Evolutionary conservation across 345 rosid species (phyloP), one percentile per base, ranked within the genome.

Genomic region (Ricinus communis): DNA sequence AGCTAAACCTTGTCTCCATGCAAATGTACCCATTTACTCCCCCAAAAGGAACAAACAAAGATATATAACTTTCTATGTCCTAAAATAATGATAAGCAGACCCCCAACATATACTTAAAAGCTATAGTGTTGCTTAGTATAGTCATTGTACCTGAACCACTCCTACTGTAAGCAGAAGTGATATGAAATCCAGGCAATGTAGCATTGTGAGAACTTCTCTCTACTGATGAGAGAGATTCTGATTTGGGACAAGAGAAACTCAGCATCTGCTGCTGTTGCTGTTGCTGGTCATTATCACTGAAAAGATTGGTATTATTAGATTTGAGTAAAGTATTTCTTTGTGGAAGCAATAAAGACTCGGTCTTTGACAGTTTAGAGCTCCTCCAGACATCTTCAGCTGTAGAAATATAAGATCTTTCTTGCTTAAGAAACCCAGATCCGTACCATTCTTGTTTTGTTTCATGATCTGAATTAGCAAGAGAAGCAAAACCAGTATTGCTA

Each of bases 341-440:
- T n/a, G 71, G 79, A 60, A 75, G 55, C 62, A 72, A 64, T 79
- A 72, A 74, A 69, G 87, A 72, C 77, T 85, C 86, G 49, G 78
- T 76, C 71, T 81, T 88, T 62, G 80, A 76, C 73, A 80, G 74
- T 70, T 89, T 89, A 11, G 85, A 79, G 74, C 81, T 69, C 62
- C 82, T 82, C 88, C 89, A 83, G 36, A 79, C 85, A 65, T 83
- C 85, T 41, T 79, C 85, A 43, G 11, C 12, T 31, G 28, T 68
- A 8, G 65, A 65, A 18, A 69, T 59, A 9, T 55, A 66, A 50
- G 88, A 71, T 77, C 84, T 84, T 63, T 80, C 84, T 52, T 84
- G 89, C 84, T 78, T 89, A 74, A 82, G 77, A 27, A 82, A 77
- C 72, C 90, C 91, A 72, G 90, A 87, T 81, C 88, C 88, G 81